phyloP scores from a whole-genome alignment of 1,284 basidiomycete genomes.

The Bondarzewia mesenterica region DNA sequence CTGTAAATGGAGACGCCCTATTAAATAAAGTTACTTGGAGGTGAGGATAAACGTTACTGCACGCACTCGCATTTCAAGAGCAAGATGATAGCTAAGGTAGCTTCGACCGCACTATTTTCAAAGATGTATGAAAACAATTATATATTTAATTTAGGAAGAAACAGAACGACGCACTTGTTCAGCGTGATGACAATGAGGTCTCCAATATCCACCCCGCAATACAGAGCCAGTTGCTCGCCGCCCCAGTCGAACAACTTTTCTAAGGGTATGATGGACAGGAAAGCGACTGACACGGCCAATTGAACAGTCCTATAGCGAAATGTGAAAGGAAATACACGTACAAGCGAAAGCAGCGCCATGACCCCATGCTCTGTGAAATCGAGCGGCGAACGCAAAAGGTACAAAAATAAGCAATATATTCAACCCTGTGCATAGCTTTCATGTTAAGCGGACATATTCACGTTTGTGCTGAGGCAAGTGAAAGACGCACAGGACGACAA shows the following conservation, averaged over 20 bases:
- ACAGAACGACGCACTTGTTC: constrained; percentile 14
- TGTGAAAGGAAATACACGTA: constrained; percentile 3
- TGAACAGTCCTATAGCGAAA: no score
- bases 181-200: constrained; percentile 46
- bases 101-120: constrained; percentile 37
- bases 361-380: constrained; percentile 28
- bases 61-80: constrained; percentile 59
- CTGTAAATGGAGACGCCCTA: constrained; percentile 19
- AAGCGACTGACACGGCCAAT: constrained; percentile 26
- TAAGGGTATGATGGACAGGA: constrained; percentile 44
- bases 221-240: constrained; percentile 48
- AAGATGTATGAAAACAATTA: no score
- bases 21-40: constrained; percentile 13
- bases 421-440: constrained; percentile 43
- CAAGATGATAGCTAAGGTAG: constrained; percentile 58
- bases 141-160: not conserved
- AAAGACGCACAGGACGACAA: constrained; percentile 47
- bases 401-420: constrained; percentile 54
- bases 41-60: not conserved
- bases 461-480: not conserved
- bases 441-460: no score
- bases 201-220: constrained; percentile 46
- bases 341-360: constrained; percentile 14
- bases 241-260: constrained; percentile 48
- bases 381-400: constrained; percentile 55